Conservation (phyloP, 306 rosid species). For the Casuarina equisetifolia region DNA sequence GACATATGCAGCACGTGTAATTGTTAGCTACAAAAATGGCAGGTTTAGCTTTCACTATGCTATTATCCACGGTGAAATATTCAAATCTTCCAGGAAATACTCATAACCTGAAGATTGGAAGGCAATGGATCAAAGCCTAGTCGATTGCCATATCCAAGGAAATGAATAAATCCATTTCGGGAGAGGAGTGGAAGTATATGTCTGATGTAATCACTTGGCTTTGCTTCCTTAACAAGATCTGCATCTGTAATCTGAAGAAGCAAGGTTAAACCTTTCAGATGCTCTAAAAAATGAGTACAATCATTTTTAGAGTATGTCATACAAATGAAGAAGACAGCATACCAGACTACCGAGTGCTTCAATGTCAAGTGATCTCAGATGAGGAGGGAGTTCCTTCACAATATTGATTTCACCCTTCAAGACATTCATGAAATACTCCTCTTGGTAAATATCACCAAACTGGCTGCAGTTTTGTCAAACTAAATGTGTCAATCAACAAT, state of each 20-base stretch:
- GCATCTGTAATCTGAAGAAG: constrained; percentile 83
- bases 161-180: constrained; percentile 71
- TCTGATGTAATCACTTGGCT: constrained; percentile 58
- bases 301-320: constrained; percentile 6
- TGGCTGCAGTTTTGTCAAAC: constrained; percentile 57
- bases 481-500: constrained; percentile 11
- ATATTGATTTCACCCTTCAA: constrained; percentile 65
- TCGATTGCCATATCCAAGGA: constrained; percentile 91
- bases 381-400: constrained; percentile 78
- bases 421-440: constrained; percentile 62
- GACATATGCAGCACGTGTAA: neutral
- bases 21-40: neutral
- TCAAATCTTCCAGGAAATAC: constrained; percentile 11
- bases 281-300: constrained; percentile 13
- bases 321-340: constrained; percentile 26
- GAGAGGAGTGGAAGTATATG: constrained; percentile 66
- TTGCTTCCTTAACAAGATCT: constrained; percentile 88
- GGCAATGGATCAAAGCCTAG: constrained; percentile 93
- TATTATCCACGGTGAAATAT: constrained; percentile 4
- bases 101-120: constrained; percentile 70
- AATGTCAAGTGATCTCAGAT: constrained; percentile 59
- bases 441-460: constrained; percentile 93
- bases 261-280: constrained; percentile 15
- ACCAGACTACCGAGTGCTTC: constrained; percentile 89
- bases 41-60: constrained; percentile 16